Base-by-base conservation (phyloP, 2,329 filamentous ascomycete genomes). In the Colletotrichum phormii region DNA sequence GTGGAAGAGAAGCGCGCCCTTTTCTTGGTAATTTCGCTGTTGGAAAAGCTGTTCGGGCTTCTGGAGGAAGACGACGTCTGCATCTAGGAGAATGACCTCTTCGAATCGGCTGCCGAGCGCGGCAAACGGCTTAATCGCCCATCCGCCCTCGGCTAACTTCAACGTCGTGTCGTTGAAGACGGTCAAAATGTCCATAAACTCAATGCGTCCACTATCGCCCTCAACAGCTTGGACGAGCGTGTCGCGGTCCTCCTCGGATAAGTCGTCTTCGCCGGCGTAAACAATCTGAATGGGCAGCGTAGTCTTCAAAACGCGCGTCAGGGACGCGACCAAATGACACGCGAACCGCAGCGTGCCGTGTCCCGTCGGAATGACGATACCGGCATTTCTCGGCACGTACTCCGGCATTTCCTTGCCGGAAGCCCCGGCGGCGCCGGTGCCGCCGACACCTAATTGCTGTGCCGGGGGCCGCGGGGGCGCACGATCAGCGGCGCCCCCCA, bases 121-220 rank as follows among this genome's bases (percentile, higher is more conserved):
- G 7, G 83, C 84, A 24, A 85, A 85, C 3, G 82, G 77, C 58
- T 86, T 85, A 61, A 84, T 81, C 15, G 83, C 84, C 82, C 83
- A 85, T 1, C 79, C 80, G 3, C 80, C 81, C 15, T 78, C 53
- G 6, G 74, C 73, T 3, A 84, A 75, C 0, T 77, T 75, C 31
- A 83, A 33, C 1, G 77, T 78, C 0, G 60, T 53, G 22, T 84
- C 81, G 42, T 82, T 76, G 13, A 84, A 82, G 0, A 83, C 78
- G 0, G 74, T 76, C 6, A 79, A 68, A 5, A 83, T 75, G 67
- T 84, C 78, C 18, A 84, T 22, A 55, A 83, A 81, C 7, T 79
- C 77, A 2, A 82, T 75, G 2, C 29, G 65, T 1, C 42, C 58
- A 4, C 7, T 6, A 4, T 26, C 57, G 9, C 31, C 59, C 0